Evolutionary conservation across 345 rosid species (phyloP).

Genomic region (Citrus inodora): DNA sequence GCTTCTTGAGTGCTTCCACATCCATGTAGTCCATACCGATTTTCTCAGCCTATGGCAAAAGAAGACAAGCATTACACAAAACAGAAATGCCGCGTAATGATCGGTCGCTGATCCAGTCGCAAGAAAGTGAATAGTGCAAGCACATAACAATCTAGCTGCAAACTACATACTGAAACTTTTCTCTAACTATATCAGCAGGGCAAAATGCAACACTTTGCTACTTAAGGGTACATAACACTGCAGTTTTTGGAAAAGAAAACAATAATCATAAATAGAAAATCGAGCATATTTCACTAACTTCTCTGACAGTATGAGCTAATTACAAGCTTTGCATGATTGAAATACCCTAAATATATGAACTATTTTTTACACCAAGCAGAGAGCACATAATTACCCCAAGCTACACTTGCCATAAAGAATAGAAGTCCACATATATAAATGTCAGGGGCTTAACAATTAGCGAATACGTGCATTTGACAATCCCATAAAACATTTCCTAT

Average conservation of each 20-base stretch:
- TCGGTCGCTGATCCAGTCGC: background rate
- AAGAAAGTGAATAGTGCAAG: background rate
- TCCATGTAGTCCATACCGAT: slow-evolving; percentile 65
- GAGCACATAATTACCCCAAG: no score
- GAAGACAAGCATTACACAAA: background rate
- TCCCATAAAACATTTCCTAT: background rate
- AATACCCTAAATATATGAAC: no score
- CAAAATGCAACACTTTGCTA: no score
- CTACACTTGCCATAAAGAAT: background rate
- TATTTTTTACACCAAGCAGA: no score
- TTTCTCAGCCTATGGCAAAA: slow-evolving; percentile 52
- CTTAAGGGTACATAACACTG: no score
- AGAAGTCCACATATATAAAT: background rate
- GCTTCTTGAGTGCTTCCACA: slow-evolving; percentile 69
- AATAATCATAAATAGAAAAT: background rate
- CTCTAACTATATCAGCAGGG: no score
- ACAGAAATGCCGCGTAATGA: background rate
- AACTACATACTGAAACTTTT: background rate
- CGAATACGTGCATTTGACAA: background rate
- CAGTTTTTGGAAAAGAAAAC: no score
- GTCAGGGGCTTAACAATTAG: no score
- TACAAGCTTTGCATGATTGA: no score
- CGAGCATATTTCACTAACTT: background rate
- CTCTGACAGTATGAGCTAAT: background rate
- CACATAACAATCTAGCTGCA: background rate